Conservation (phyloP, 2,329 filamentous ascomycete species). For the Hortaea werneckii region DNA sequence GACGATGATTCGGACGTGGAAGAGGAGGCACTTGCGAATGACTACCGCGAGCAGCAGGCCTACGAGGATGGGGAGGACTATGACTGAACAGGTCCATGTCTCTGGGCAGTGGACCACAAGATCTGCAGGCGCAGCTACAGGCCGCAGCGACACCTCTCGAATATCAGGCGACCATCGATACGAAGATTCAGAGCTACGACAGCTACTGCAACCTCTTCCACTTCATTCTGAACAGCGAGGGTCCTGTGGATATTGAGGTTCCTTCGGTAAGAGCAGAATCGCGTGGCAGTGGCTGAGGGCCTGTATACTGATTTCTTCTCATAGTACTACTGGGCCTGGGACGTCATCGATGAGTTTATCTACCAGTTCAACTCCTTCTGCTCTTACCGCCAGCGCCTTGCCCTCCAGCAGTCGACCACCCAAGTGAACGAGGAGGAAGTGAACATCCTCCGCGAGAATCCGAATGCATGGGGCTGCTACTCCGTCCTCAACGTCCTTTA, state of each 20-base stretch:
- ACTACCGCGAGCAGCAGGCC: conserved; percentile 93
- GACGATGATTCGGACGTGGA: conserved; percentile 83
- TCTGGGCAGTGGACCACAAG: conserved; percentile 63
- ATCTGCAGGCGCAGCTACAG: conserved; percentile 83
- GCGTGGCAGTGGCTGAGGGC: background rate
- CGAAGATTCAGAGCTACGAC: conserved; percentile 98
- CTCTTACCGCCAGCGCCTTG: conserved; percentile 86
- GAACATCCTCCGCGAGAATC: conserved; percentile 83
- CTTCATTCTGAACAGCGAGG: conserved; percentile 97
- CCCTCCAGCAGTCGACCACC: conserved; percentile 45
- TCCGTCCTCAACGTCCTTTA: conserved; percentile 98
- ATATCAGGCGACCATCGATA: conserved; percentile 88
- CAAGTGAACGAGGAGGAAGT: conserved; percentile 86
- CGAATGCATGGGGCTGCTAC: conserved; percentile 99
- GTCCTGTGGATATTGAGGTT: conserved; percentile 93
- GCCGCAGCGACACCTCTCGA: conserved; percentile 91
- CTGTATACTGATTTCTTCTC: conserved; percentile 6
- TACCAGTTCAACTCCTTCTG: conserved; percentile 99
- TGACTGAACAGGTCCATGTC: conserved; percentile 61
- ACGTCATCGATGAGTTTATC: conserved; percentile 99
- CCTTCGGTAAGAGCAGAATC: conserved; percentile 63
- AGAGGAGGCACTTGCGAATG: conserved; percentile 89
- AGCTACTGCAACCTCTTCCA: conserved; percentile 99
- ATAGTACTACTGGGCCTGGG: conserved; percentile 99
- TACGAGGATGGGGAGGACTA: conserved; percentile 62